Percentiles rank a stretch among this genome's conserved stretches.
Conservation (phyloP, 2,329 filamentous ascomycete species). For the Scedosporium apiospermum region DNA sequence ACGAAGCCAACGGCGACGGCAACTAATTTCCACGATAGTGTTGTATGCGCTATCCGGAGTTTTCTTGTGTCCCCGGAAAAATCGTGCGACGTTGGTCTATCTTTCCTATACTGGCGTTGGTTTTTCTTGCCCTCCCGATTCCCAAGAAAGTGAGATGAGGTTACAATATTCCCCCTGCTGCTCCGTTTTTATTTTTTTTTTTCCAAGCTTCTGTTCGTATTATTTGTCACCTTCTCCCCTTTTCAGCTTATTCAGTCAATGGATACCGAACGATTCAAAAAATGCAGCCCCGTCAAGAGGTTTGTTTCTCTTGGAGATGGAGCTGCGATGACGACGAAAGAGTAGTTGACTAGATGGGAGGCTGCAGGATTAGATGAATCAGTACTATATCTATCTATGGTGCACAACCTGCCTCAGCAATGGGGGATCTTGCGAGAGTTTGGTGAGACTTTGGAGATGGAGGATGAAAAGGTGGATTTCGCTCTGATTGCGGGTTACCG, state of each 20-base stretch:
- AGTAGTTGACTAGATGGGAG: neutral
- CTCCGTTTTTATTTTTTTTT: slow-evolving; percentile 5
- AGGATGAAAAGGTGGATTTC: neutral
- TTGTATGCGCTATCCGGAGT: slow-evolving; percentile 17
- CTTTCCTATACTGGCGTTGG: slow-evolving; percentile 39
- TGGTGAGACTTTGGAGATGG: neutral
- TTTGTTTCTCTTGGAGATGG: slow-evolving; percentile 8
- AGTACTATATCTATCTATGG: neutral
- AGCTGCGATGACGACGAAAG: neutral
- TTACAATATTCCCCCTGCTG: slow-evolving; percentile 8
- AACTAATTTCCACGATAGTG: slow-evolving; percentile 35
- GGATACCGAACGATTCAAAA: slow-evolving; percentile 8
- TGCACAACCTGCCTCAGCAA: neutral
- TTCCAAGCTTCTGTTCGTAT: neutral
- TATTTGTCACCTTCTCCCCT: slow-evolving; percentile 1
- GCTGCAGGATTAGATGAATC: neutral
- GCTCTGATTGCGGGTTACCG: neutral
- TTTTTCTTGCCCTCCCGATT: slow-evolving; percentile 17
- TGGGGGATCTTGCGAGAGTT: neutral
- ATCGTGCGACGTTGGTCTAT: slow-evolving; percentile 33
- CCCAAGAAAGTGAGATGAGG: slow-evolving; percentile 6
- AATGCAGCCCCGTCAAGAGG: neutral
- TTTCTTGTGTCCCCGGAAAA: slow-evolving; percentile 22
- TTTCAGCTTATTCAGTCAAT: slow-evolving; percentile 9
- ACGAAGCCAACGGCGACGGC: slow-evolving; percentile 46